Evolutionary conservation across 2,329 filamentous ascomycete species (phyloP).

Genomic region (Ilyonectria destructans): DNA sequence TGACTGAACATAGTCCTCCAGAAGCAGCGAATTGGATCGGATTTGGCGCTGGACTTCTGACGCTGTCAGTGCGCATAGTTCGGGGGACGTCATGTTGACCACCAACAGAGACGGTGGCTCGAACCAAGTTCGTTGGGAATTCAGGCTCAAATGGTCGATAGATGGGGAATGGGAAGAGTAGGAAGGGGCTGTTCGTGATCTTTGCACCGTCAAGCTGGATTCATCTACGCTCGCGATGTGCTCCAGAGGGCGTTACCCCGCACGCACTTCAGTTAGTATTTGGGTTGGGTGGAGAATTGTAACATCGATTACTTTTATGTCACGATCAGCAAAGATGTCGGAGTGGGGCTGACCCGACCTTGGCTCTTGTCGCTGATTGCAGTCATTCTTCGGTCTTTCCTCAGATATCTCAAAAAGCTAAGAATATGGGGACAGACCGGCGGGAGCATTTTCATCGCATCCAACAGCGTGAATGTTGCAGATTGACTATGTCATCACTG

Average conservation of each 20-base stretch:
- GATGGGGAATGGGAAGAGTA: not conserved
- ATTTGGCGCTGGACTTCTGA: slow-evolving; percentile 58
- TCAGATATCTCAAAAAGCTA: not conserved
- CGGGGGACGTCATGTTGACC: not conserved
- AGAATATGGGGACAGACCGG: too few species aligned
- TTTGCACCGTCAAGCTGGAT: not conserved
- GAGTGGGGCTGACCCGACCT: not conserved
- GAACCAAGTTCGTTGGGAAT: not conserved
- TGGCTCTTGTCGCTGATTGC: not conserved
- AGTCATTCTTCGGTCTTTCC: not conserved
- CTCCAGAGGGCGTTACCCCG: not conserved
- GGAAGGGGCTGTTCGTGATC: not conserved
- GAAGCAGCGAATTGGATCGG: slow-evolving; percentile 59
- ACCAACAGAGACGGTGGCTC: not conserved
- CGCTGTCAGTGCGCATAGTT: slow-evolving; percentile 54
- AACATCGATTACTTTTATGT: too few species aligned
- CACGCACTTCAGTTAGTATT: not conserved
- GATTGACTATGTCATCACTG: too few species aligned
- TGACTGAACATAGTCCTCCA: slow-evolving; percentile 65
- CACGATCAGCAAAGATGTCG: not conserved
- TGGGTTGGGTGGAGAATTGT: not conserved
- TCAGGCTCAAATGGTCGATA: not conserved
- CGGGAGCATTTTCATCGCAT: too few species aligned
- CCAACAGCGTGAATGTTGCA: too few species aligned
- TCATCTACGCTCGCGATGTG: not conserved